Conservation (phyloP, 2,329 filamentous ascomycete genomes). For the Exserohilum turcica region DNA sequence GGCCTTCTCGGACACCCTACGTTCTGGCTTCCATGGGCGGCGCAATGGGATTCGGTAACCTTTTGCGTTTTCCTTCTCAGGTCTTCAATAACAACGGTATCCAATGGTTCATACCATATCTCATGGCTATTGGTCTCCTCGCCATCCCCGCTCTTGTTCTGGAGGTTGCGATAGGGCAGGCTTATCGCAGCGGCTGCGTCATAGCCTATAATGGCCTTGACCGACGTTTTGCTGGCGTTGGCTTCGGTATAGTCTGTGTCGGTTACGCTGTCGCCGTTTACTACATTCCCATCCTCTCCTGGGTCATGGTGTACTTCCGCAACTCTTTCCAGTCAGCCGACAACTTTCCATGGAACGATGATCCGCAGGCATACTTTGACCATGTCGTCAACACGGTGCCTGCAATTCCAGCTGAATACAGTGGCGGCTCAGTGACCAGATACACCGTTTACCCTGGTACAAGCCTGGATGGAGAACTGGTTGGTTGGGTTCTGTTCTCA, state of each 20-base stretch:
- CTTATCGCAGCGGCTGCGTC: conserved; percentile 5
- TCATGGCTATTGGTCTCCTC: conserved; percentile 1
- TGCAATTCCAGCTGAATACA: neutral
- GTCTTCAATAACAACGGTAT: conserved; percentile 6
- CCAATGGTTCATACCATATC: conserved; percentile 2
- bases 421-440: neutral
- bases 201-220: conserved; percentile 8
- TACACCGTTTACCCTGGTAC: neutral
- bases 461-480: neutral
- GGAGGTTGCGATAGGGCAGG: conserved; percentile 2
- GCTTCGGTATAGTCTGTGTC: conserved; percentile 3
- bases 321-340: conserved; percentile 14
- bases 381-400: conserved; percentile 4
- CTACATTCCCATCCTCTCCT: conserved; percentile 21
- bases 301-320: conserved; percentile 26
- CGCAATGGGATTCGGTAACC: conserved; percentile 3
- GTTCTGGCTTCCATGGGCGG: conserved; percentile 3
- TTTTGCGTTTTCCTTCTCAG: conserved; percentile 2
- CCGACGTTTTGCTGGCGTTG: conserved; percentile 2
- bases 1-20: conserved; percentile 1
- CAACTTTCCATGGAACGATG: conserved; percentile 19
- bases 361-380: conserved; percentile 11
- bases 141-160: conserved; percentile 1
- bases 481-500: conserved; percentile 7
- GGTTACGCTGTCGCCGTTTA: conserved; percentile 11